Evolutionary conservation across 306 rosid species (phyloP).

Genomic region (Boehmeria nivea): DNA sequence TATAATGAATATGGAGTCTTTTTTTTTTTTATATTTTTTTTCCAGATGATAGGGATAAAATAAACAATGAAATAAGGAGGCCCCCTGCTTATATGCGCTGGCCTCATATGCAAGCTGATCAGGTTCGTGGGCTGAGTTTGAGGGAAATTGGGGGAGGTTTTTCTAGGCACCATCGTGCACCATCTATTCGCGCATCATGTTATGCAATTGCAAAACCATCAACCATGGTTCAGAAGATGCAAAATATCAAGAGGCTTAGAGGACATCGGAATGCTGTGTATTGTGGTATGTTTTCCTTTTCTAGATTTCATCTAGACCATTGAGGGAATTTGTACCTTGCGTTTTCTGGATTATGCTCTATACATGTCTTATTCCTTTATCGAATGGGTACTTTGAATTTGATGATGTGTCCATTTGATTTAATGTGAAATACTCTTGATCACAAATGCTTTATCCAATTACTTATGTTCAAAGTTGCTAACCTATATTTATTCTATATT

Average conservation of each 20-base stretch:
- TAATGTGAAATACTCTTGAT: background rate
- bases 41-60: constrained; percentile 62
- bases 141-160: constrained; percentile 99
- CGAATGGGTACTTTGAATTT: background rate
- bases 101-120: constrained; percentile 99
- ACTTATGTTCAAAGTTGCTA: background rate
- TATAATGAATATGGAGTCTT: constrained; percentile 10
- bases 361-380: background rate
- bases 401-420: background rate
- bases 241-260: constrained; percentile 76
- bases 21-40: too few species aligned
- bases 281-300: constrained; percentile 61
- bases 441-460: background rate
- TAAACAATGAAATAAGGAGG: constrained; percentile 33
- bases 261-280: constrained; percentile 98
- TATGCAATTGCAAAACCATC: constrained; percentile 95
- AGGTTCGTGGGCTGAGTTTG: constrained; percentile 81
- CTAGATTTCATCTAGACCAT: background rate
- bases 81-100: constrained; percentile 86
- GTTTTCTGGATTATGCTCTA: background rate
- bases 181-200: constrained; percentile 91
- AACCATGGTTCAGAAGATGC: constrained; percentile 93
- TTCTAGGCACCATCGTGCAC: constrained; percentile 87
- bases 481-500: too few species aligned
- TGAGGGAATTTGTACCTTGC: too few species aligned